Evolutionary conservation across 2,329 filamentous ascomycete genomes (phyloP), one percentile per base, ranked within the genome.

Genomic region (Elsinoe necatrix): DNA sequence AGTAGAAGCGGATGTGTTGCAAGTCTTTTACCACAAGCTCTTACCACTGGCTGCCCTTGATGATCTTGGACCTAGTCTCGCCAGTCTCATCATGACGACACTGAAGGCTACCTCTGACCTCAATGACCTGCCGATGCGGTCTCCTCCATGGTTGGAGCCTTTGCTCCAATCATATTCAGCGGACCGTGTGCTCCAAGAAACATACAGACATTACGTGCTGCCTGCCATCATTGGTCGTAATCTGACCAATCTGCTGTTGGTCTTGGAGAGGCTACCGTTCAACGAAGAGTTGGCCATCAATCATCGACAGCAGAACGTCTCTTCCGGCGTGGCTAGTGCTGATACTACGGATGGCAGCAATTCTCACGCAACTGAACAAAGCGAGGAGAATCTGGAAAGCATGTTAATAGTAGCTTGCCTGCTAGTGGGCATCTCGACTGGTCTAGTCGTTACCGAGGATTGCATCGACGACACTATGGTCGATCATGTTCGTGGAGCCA

Each of bases 191-290:
- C 63, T 69, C 2, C 65, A 73, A 2, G 63, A 66, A 37, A 69
- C 71, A 43, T 71, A 77, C 57, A 72, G 72, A 50, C 69, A 71
- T 4, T 72, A 78, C 60, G 68, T 79, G 1, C 71, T 79, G 35
- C 76, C 75, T 1, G 69, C 71, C 51, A 68, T 77, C 27, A 76
- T 79, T 64, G 68, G 69, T 41, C 69, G 72, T 1, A 66, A 68
- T 39, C 61, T 70, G 16, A 54, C 63, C 1, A 70, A 73, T 54
- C 77, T 75, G 50, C 60, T 69, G 16, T 52, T 61, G 1, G 73
- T 77, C 45, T 63, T 78, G 14, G 62, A 69, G 1, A 64, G 65
- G 34, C 64, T 76, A 8, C 67, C 69, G 65, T 76, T 31, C 66
- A 70, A 45, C 54, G 69, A 4, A 58, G 60, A 4, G 57, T 63